Evolutionary conservation across 208 protist species (phyloP).

Genomic region (Trypanosoma congolense): DNA sequence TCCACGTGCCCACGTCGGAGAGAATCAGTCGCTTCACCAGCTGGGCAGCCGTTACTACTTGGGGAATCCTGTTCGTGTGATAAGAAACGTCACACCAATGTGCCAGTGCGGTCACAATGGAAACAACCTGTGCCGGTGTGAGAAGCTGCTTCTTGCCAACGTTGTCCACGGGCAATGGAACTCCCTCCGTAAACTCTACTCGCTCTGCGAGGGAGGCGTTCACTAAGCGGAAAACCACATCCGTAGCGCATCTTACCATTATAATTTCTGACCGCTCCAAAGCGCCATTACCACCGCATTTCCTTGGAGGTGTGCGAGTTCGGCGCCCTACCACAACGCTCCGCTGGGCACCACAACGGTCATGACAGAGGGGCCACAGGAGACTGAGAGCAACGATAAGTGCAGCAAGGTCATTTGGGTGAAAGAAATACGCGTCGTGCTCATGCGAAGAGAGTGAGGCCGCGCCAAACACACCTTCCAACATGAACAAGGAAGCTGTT

Average conservation of each 20-base stretch:
- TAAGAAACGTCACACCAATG: constrained; percentile 18
- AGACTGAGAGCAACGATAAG: constrained; percentile 28
- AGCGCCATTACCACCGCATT: background rate
- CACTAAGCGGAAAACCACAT: constrained; percentile 18
- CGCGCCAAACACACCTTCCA: constrained; percentile 43
- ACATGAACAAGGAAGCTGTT: constrained; percentile 45
- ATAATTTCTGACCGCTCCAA: constrained; percentile 20
- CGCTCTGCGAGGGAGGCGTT: constrained; percentile 19
- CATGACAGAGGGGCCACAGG: constrained; percentile 36
- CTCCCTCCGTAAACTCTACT: constrained; percentile 8
- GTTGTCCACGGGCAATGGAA: background rate
- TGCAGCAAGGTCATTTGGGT: constrained; percentile 14
- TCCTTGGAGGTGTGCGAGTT: background rate
- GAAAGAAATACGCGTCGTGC: background rate
- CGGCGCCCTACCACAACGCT: background rate
- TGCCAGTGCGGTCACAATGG: constrained; percentile 21
- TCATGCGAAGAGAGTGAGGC: background rate
- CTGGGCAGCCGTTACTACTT: constrained; percentile 24
- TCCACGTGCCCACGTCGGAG: constrained; percentile 46
- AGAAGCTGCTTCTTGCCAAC: background rate
- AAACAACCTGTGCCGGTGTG: constrained; percentile 16
- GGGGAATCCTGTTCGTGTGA: constrained; percentile 2
- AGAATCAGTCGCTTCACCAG: constrained; percentile 53
- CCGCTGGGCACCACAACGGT: constrained; percentile 10
- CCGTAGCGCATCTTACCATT: constrained; percentile 13